Base-by-base conservation (phyloP, 2,329 filamentous ascomycete species). In the Trichoderma gracile region DNA sequence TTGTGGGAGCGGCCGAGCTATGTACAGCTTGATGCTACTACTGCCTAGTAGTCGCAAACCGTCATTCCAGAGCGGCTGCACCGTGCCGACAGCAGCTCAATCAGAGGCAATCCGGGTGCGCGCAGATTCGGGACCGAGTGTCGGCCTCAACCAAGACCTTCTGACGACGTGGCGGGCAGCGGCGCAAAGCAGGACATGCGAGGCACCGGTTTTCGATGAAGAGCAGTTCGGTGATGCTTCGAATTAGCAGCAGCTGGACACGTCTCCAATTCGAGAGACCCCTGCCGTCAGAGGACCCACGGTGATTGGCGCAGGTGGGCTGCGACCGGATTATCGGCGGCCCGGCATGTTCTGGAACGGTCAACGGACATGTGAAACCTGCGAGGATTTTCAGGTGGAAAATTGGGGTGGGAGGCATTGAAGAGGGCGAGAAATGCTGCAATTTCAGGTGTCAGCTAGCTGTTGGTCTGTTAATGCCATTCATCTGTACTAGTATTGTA, bases 1-100 rank as follows among this genome's bases (percentile, higher is more conserved):
- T 95, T 46, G 38, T 42, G 33, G 17, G 12, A 4, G 33, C 9
- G 33, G 33, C 33, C n/a, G 46, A 52, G 46, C 62, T 58, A 45
- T n/a, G n/a, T n/a, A n/a, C 43, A 21, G 46, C 40, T 60, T n/a
- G 43, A 23, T 38, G n/a, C 40, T 58, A 61, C 63, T 14, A 5
- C 3, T 14, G 14, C 33, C 8, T 25, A 25, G 25, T 5, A 25
- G 25, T 7, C 3, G 27, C 14, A 38, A 38, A 38, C 10, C 33
- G 56, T 60, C 63, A 65, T 65, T 61, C 63, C 63, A 53, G 12
- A 15, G 9, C 47, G 5, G 8, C 42, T 15, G 52, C 43, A 38
- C 25, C 7, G 42, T 49, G 56, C 23, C 47, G 33, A 61, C 19
- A 52, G 10, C 23, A 8, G 42, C 43, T 64, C 53, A 45, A 45